Percentiles rank a stretch among this genome's conserved stretches.
These are phyloP conservation scores for Monilinia fructigena DNA, from an alignment of 2,329 filamentous ascomycete species.

Conservation along the genomic window DNA sequence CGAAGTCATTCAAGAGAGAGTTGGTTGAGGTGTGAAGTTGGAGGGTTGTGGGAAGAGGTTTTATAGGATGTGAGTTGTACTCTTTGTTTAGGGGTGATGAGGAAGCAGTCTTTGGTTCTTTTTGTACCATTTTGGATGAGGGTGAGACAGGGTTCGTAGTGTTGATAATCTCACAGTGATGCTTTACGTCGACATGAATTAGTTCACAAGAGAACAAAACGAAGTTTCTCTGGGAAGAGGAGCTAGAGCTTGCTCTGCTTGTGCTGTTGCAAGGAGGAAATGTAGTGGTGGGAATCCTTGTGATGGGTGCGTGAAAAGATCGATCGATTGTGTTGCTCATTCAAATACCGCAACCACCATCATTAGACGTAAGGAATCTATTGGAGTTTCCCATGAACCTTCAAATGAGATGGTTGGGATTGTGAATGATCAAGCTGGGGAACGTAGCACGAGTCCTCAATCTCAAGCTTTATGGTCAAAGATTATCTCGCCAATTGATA, in stretches of 20 bases:
- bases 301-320: background rate
- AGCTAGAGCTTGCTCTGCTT: constrained; percentile 14
- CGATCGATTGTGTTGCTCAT: background rate
- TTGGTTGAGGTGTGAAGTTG: constrained; percentile 1
- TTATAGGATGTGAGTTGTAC: constrained; percentile 8
- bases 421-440: background rate
- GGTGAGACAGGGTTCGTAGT: no score
- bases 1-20: background rate
- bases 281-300: constrained; percentile 13
- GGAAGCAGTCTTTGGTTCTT: no score
- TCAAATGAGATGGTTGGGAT: background rate
- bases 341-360: background rate
- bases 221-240: constrained; percentile 15
- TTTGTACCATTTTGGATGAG: no score
- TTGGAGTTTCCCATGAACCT: background rate
- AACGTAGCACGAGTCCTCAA: constrained; percentile 1
- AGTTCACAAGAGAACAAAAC: constrained; percentile 11
- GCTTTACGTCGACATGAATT: constrained; percentile 15
- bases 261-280: constrained; percentile 8
- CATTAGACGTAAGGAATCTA: background rate
- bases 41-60: constrained; percentile 13
- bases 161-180: background rate
- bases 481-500: background rate
- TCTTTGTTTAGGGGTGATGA: background rate
- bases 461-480: constrained; percentile 1